phyloP scores from a whole-genome alignment of 192 early-diverging fungal species.

The Coemansia sp. region DNA sequence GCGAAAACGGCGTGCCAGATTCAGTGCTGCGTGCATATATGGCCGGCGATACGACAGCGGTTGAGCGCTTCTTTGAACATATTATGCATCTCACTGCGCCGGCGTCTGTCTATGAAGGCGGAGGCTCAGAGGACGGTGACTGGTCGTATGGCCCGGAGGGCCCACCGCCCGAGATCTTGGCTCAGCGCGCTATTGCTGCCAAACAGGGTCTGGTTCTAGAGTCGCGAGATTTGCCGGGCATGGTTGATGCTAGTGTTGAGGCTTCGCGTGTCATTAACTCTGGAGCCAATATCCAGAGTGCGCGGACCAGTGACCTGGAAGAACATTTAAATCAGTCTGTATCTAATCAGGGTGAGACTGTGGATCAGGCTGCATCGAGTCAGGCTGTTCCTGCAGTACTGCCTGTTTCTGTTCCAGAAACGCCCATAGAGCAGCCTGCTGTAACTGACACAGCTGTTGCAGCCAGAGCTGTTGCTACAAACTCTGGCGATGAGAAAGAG shows the following conservation, averaged over 20 bases:
- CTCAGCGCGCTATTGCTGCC: slow-evolving; percentile 9
- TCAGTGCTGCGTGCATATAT: slow-evolving; percentile 48
- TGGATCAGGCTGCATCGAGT: background rate
- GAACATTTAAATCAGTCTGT: background rate
- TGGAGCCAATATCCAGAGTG: background rate
- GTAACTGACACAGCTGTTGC: no score
- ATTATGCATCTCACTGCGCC: slow-evolving; percentile 48
- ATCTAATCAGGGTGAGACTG: background rate
- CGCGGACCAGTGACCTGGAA: background rate
- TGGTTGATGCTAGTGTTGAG: slow-evolving; percentile 39
- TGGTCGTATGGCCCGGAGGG: slow-evolving; percentile 50
- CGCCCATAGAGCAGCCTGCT: background rate
- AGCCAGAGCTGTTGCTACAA: no score
- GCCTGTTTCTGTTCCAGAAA: background rate
- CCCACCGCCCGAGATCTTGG: slow-evolving; percentile 34
- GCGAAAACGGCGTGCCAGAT: slow-evolving; percentile 45
- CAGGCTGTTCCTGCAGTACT: background rate
- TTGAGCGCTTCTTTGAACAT: slow-evolving; percentile 53
- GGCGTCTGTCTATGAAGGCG: slow-evolving; percentile 40
- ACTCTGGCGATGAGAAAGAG: background rate
- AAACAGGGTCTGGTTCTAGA: background rate
- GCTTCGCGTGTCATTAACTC: slow-evolving; percentile 17
- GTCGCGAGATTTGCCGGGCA: slow-evolving; percentile 34
- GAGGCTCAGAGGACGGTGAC: slow-evolving; percentile 43
- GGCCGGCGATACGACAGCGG: slow-evolving; percentile 42